Percentiles rank a stretch among this genome's conserved stretches.
Conservation (phyloP, 192 early-diverging fungal species). For the Paraglomus occultum region DNA sequence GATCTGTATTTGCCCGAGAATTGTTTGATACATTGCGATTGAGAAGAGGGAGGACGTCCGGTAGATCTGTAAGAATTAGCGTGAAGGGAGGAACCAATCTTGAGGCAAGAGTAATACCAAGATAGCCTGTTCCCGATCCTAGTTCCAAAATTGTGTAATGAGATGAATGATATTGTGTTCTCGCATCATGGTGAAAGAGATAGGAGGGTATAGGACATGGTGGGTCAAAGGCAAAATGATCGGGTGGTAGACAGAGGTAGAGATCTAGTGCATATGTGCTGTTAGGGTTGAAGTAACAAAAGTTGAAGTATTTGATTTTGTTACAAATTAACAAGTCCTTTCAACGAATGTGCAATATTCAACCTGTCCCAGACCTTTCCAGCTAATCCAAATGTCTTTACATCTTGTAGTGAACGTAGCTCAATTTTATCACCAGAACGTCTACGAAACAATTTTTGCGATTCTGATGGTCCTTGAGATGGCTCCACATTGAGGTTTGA, state of each 20-base stretch:
- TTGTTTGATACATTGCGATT: constrained; percentile 39
- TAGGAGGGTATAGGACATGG: constrained; percentile 39
- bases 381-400: constrained; percentile 47
- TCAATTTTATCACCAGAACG: no score
- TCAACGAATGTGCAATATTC: neutral
- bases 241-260: constrained; percentile 35
- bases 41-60: constrained; percentile 46
- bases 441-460: no score
- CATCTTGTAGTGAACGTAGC: constrained; percentile 36
- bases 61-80: constrained; percentile 47
- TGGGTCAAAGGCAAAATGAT: constrained; percentile 31
- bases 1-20: neutral
- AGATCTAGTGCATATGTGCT: constrained; percentile 49
- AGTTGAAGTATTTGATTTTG: neutral
- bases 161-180: neutral
- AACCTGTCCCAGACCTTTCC: constrained; percentile 58
- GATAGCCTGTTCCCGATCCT: constrained; percentile 54
- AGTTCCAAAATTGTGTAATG: constrained; percentile 44
- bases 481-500: no score
- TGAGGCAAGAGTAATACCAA: constrained; percentile 46
- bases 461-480: no score
- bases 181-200: constrained; percentile 33
- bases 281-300: neutral
- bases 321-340: neutral
- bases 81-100: constrained; percentile 31